phyloP scores from a whole-genome alignment of 305 asterid genomes.

The Solanum chacoense region DNA sequence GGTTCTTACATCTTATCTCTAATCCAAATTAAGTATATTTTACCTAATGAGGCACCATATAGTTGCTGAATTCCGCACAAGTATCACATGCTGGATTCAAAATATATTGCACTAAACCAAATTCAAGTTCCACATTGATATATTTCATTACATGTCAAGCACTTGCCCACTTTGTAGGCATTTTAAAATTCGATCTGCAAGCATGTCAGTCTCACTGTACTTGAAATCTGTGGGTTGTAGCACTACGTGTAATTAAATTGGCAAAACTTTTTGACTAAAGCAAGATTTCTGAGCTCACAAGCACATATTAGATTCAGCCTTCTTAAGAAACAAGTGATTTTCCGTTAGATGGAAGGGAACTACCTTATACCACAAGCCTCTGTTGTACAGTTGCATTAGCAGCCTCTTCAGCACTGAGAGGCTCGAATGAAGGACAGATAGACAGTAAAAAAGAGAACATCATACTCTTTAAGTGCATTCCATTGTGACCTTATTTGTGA shows the following conservation, averaged over 20 bases:
- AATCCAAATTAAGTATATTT: not conserved
- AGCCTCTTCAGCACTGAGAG: conserved; percentile 81
- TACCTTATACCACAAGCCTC: conserved; percentile 26
- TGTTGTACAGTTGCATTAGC: conserved; percentile 76
- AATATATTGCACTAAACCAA: not conserved
- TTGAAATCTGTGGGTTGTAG: not conserved
- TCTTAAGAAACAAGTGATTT: not conserved
- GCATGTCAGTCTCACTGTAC: not conserved
- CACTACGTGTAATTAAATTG: not conserved
- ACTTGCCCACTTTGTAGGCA: not conserved
- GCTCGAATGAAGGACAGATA: conserved; percentile 79
- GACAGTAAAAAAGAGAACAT: conserved; percentile 84
- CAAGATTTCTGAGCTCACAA: not conserved
- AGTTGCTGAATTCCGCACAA: not conserved
- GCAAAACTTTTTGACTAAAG: not conserved
- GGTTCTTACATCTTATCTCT: not conserved
- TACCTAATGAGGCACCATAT: not conserved
- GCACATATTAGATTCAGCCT: not conserved
- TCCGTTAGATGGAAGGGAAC: not conserved
- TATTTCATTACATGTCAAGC: not conserved
- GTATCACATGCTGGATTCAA: not conserved
- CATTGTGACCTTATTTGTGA: conserved; percentile 95
- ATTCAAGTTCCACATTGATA: not conserved
- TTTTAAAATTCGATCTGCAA: not conserved
- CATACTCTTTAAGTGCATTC: conserved; percentile 96